Base-by-base conservation (phyloP, 1,284 basidiomycete genomes). In the Tausonia pullulans region DNA sequence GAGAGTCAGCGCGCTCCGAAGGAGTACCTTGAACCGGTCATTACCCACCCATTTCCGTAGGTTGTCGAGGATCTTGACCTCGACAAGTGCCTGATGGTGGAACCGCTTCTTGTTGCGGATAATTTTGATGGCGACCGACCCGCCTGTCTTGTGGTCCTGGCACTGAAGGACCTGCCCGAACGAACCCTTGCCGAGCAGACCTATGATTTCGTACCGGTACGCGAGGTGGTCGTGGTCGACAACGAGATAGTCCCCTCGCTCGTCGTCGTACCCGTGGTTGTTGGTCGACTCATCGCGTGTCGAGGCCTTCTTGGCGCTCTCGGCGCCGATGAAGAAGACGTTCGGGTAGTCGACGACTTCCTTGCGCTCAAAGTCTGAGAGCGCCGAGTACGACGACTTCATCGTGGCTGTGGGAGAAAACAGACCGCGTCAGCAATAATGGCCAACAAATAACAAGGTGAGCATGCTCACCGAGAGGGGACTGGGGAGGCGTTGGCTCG, bases 71-170 rank as follows among this genome's bases (percentile, higher is more conserved):
- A 99, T 98, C 78, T 97, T 97, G 77, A 98, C 96, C 79, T 98
- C 96, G 27, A 98, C 95, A 48, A 98, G 78, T 4, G 96, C 96
- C 77, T 98, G 96, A 72, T 97, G 90, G 75, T 98, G 95, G 81
- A 98, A 98, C 55, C 96, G 83, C 78, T 98, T 98, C 82, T 98
- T 98, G 80, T 98, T 98, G 50, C 96, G 85, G 71, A 99, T 98
- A 70, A 99, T 96, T 81, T 99, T 99, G 80, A 99, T 87, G 5
- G 96, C 96, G 14, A 98, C 91, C 45, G 90, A 94, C 70, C 90
- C 84, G 11, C 96, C 96, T n/a, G 93, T 93, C 74, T 87, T 87
- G 76, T 98, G 92, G 77, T 98, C 96, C 51, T 92, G 86, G 76
- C 95, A 98, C 73, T 92, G 88, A 39, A 98, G 78, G 13, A 99